These are phyloP conservation scores for Coemansia sp. DNA, from an alignment of 192 early-diverging fungal genomes.

Conservation along the genomic window DNA sequence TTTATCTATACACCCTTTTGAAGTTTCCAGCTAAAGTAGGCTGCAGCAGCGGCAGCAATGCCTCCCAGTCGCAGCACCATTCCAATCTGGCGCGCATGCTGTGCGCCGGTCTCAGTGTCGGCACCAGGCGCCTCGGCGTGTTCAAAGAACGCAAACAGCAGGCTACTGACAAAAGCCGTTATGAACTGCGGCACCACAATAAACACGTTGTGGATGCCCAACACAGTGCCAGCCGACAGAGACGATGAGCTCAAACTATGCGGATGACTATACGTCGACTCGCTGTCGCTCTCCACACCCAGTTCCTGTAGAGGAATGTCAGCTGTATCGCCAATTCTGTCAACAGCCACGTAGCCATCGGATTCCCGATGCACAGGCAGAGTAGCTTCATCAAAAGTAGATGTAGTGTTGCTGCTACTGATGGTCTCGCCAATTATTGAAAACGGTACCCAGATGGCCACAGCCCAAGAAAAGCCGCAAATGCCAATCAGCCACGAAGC, in stretches of 20 bases:
- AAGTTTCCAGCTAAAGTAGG: slow-evolving; percentile 39
- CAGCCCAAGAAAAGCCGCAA: slow-evolving; percentile 82
- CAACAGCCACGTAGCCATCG: slow-evolving; percentile 18
- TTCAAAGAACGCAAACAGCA: slow-evolving; percentile 70
- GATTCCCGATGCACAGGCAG: slow-evolving; percentile 1
- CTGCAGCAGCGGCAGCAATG: slow-evolving; percentile 21
- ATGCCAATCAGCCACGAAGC: slow-evolving; percentile 70
- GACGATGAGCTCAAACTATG: slow-evolving; percentile 1
- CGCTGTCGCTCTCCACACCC: not conserved
- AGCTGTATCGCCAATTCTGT: slow-evolving; percentile 5
- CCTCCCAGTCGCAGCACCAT: slow-evolving; percentile 42
- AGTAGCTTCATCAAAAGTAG: not conserved
- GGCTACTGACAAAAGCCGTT: slow-evolving; percentile 70
- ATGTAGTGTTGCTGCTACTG: slow-evolving; percentile 9
- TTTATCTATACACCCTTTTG: not conserved
- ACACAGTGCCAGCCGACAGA: slow-evolving; percentile 67
- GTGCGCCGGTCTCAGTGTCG: slow-evolving; percentile 6
- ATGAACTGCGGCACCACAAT: slow-evolving; percentile 92
- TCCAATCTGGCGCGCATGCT: slow-evolving; percentile 40
- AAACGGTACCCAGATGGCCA: slow-evolving; percentile 93
- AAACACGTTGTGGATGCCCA: slow-evolving; percentile 96
- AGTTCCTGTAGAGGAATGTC: slow-evolving; percentile 30
- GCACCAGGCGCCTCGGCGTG: slow-evolving; percentile 15
- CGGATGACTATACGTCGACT: not conserved
- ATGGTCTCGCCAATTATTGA: slow-evolving; percentile 73